A percentile compares a stretch with the other conserved stretches of the same genome.
Conservation (phyloP, 495 filamentous ascomycete genomes). For the Penicillium odoratum region DNA sequence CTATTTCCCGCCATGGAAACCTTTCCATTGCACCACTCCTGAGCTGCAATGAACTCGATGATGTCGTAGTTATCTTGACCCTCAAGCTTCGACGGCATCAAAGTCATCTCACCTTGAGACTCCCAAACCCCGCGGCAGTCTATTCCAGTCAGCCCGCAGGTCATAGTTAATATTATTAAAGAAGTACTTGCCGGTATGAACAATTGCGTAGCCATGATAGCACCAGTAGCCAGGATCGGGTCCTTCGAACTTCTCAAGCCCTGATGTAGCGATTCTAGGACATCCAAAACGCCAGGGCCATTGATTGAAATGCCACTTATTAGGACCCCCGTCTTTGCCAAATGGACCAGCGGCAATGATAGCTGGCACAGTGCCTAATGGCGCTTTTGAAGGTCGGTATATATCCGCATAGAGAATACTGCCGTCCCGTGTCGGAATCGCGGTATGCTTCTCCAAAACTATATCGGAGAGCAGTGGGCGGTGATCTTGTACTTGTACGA, state of each 20-base stretch:
- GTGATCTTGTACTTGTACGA: neutral
- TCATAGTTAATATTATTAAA: no score
- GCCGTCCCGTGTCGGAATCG: neutral
- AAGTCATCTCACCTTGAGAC: neutral
- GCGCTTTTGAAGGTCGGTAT: neutral
- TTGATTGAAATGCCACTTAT: neutral
- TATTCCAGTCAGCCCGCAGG: neutral
- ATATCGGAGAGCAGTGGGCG: neutral
- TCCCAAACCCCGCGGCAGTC: neutral
- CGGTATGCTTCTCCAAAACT: neutral
- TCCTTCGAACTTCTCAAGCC: neutral
- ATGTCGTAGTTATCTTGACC: conserved; percentile 3
- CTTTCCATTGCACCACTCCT: conserved; percentile 5
- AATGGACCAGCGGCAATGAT: neutral
- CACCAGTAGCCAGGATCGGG: neutral
- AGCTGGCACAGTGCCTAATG: neutral
- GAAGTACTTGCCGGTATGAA: neutral
- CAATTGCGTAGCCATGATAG: neutral
- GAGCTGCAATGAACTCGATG: conserved; percentile 1
- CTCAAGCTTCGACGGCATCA: no score
- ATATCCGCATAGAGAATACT: neutral
- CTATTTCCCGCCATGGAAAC: conserved; percentile 6
- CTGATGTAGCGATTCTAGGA: neutral
- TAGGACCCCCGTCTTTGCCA: neutral
- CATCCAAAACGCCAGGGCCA: neutral